Evolutionary conservation across 345 rosid genomes (phyloP), one percentile per base, ranked within the genome.

Genomic region (Citrus cavaleriei): DNA sequence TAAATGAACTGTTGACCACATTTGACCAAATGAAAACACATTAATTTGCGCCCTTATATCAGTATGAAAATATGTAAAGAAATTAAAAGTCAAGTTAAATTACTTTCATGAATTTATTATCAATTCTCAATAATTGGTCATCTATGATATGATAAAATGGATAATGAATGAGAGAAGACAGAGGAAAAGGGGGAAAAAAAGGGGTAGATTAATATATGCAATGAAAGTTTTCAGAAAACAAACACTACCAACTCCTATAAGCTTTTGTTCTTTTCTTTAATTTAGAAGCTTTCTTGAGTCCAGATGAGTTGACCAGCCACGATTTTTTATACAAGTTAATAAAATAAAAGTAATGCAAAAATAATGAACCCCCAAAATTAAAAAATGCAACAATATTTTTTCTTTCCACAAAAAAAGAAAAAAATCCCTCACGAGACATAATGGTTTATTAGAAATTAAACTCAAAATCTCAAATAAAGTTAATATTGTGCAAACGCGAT

Each of bases 101-200:
- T 42, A 42, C 4, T 42, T 42, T 12, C 51, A 12, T 12, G 16
- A 42, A 42, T 46, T 46, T 54, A 19, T 18, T 54, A 54, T 54
- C 58, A 54, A 5, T 54, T 54, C 7, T 54, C 58, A 54, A 16
- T 6, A 54, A 4, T 0, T 51, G 5, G 21, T 51, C 19, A 12
- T 10, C 49, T 46, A 46, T 13, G 18, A 13, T 3, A 3, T 42
- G 51, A 42, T 12, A 5, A 35, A 35, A 35, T 35, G 37, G 7
- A 35, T 3, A 46, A 46, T 18, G 5, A 18, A 54, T 18, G 58
- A 54, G n/a, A 18, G 6, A 51, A 16, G 21, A 40, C 46, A 9
- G 4, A 38, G 10, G 6, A 14, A 49, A 13, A 4, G 0, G 57
- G 1, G 14, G 12, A 1, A 3, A 0, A 0, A 5, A 16, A 51